These are phyloP conservation scores for Ehretia macrophylla DNA, from an alignment of 257 asterid genomes.

Conservation along the genomic window DNA sequence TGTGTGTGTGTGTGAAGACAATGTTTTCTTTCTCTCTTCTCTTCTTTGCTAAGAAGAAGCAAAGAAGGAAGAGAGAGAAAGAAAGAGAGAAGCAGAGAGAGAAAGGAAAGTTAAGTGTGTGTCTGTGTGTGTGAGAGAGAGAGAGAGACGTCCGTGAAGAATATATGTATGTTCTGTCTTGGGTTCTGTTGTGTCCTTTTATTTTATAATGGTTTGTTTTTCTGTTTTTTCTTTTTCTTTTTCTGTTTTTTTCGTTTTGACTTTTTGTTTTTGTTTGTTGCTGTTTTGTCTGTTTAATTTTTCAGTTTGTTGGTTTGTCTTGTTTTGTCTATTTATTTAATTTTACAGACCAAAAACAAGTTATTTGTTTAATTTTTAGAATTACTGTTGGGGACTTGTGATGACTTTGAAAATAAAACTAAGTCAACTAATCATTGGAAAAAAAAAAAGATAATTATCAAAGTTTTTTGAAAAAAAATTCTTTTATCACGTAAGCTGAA, in stretches of 20 bases:
- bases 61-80: constrained; percentile 49
- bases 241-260: not conserved
- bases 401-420: too few relatives aligned
- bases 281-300: too few relatives aligned
- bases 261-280: not conserved
- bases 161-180: constrained; percentile 26
- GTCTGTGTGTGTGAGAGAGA: constrained; percentile 7
- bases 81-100: constrained; percentile 25
- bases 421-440: too few relatives aligned
- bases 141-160: constrained; percentile 38
- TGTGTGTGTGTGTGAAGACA: too few relatives aligned
- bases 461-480: too few relatives aligned
- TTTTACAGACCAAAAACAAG: too few relatives aligned
- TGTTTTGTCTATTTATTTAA: too few relatives aligned
- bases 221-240: not conserved
- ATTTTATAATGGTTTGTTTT: not conserved
- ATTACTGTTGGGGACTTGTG: too few relatives aligned
- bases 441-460: too few relatives aligned
- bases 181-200: not conserved
- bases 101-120: constrained; percentile 7
- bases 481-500: too few relatives aligned
- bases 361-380: too few relatives aligned
- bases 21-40: constrained; percentile 22
- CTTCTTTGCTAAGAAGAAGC: constrained; percentile 43
- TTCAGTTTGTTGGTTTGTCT: too few relatives aligned